phyloP scores from a whole-genome alignment of 2,329 filamentous ascomycete genomes.

The Colletotrichum aenigma region DNA sequence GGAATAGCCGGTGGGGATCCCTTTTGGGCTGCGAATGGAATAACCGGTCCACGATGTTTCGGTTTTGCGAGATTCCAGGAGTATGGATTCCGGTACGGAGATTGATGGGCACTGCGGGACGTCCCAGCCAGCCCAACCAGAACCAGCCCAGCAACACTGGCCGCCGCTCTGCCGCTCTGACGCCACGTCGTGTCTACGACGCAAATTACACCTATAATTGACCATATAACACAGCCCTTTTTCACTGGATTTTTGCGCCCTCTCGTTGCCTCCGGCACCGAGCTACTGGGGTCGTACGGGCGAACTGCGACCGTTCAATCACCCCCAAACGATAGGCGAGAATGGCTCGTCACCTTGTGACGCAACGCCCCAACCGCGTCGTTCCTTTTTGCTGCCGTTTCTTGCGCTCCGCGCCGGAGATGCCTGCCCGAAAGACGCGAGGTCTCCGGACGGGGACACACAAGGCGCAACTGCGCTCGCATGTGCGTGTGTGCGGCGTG shows the following conservation, averaged over 20 bases:
- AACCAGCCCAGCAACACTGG: not conserved
- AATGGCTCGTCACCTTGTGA: not conserved
- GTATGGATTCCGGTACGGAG: not conserved
- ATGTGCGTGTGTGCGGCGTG: not conserved
- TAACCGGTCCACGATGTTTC: not conserved
- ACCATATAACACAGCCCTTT: not conserved
- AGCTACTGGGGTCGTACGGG: not conserved
- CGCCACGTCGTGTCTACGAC: not conserved
- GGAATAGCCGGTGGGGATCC: not conserved
- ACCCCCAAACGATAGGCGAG: not conserved
- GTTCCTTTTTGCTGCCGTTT: not conserved
- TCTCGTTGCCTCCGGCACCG: not conserved
- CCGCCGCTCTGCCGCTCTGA: not conserved
- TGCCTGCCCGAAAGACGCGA: conserved; percentile 6
- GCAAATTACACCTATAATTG: not conserved
- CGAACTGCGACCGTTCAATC: not conserved
- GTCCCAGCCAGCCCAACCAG: not conserved
- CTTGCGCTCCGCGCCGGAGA: not conserved
- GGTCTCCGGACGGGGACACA: not conserved
- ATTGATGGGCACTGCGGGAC: not conserved
- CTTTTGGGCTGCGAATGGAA: not conserved
- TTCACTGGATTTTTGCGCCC: not conserved
- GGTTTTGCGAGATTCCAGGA: conserved; percentile 13
- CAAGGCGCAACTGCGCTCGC: not conserved
- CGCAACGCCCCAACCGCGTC: not conserved